Evolutionary conservation across 2,329 filamentous ascomycete species (phyloP).

Genomic region (Chrysoporthe austroafricana): DNA sequence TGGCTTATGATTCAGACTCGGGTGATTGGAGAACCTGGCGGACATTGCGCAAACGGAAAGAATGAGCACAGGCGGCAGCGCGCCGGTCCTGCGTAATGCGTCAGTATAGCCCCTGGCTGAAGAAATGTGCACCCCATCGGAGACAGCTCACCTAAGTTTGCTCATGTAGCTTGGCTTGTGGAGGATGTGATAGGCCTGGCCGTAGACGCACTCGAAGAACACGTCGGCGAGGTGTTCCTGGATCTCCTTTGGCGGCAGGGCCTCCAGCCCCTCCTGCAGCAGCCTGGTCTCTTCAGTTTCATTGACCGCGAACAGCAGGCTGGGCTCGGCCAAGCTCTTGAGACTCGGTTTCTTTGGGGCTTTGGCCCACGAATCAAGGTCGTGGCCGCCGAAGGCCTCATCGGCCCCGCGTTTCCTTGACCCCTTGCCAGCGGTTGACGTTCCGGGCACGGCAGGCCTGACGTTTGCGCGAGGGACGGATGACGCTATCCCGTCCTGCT

Average conservation of each 20-base stretch:
- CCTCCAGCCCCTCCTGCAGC: conserved; percentile 79
- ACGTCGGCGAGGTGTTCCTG: conserved; percentile 93
- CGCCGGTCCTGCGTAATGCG: conserved; percentile 61
- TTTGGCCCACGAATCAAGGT: conserved; percentile 81
- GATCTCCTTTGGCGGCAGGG: conserved; percentile 80
- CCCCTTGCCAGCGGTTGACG: conserved; percentile 54
- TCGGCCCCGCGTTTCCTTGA: conserved; percentile 82
- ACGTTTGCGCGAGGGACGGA: conserved; percentile 80
- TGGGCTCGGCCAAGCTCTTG: conserved; percentile 53
- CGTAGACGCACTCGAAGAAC: conserved; percentile 95
- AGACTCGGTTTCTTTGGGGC: conserved; percentile 55
- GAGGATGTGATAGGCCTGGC: conserved; percentile 89
- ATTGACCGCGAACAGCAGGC: conserved; percentile 57
- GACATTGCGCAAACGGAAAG: conserved; percentile 94
- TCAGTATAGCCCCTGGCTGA: conserved; percentile 18
- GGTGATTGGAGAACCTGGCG: conserved; percentile 92
- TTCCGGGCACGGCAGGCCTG: conserved; percentile 72
- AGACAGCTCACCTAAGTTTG: conserved; percentile 65
- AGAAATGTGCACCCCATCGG: conserved; percentile 12
- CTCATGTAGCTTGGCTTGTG: conserved; percentile 98
- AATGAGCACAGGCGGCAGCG: conserved; percentile 85
- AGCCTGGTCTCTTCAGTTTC: conserved; percentile 77
- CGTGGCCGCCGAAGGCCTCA: conserved; percentile 77
- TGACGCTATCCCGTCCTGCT: conserved; percentile 66
- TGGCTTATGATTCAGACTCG: conserved; percentile 68